These are phyloP conservation scores for Chlorella sp. DNA, from an alignment of 139 green algal genomes.

Conservation along the genomic window DNA sequence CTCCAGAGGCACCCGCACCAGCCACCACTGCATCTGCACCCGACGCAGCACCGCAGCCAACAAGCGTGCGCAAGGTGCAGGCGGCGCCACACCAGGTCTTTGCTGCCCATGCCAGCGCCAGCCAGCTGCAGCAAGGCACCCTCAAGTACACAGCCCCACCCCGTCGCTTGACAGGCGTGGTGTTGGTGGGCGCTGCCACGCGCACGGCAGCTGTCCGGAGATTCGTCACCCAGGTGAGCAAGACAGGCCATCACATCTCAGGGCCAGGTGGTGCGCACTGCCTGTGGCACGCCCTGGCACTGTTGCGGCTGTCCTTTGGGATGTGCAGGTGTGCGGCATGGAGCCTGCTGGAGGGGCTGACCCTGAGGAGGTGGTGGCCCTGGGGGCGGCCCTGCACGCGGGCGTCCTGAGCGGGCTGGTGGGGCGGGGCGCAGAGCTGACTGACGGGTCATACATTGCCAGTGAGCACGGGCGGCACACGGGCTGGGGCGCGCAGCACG, in stretches of 20 bases:
- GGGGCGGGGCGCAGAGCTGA: constrained; percentile 12
- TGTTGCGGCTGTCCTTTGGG: not conserved
- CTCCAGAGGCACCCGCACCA: too few relatives aligned
- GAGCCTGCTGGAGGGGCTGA: constrained; percentile 21
- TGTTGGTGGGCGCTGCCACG: constrained; percentile 69
- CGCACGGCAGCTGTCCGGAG: constrained; percentile 32
- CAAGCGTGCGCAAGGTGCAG: too few relatives aligned
- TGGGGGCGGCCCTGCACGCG: constrained; percentile 88
- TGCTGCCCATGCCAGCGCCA: too few relatives aligned
- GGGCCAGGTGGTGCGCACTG: not conserved
- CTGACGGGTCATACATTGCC: constrained; percentile 15
- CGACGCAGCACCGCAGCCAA: too few relatives aligned
- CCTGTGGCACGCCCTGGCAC: not conserved
- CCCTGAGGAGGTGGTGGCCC: constrained; percentile 73
- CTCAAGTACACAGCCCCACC: constrained; percentile 32
- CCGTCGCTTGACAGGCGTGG: constrained; percentile 48
- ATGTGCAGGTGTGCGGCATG: constrained; percentile 24
- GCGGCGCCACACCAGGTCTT: too few relatives aligned
- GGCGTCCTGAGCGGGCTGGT: constrained; percentile 14
- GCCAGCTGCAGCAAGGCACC: too few relatives aligned
- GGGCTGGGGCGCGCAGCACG: not conserved
- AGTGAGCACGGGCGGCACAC: constrained; percentile 8
- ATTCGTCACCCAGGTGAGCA: not conserved
- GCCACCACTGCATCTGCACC: too few relatives aligned
- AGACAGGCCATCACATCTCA: too few relatives aligned